Evolutionary conservation across 2,329 filamentous ascomycete genomes (phyloP).

Genomic region (Botryotinia globosa): DNA sequence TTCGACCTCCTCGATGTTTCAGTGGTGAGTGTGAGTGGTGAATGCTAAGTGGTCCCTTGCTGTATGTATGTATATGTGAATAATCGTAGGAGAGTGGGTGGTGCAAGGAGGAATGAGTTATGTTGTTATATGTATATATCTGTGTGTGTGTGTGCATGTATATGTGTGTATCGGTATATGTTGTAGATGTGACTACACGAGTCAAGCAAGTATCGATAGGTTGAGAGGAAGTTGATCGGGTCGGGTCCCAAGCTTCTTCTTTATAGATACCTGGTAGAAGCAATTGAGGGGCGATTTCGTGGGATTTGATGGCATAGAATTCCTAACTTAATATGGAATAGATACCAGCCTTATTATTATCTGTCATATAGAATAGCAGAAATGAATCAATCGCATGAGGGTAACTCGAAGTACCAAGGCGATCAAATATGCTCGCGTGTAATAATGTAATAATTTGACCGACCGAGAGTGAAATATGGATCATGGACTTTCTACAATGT

Average conservation of each 20-base stretch:
- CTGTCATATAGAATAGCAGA: neutral
- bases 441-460: constrained; percentile 14
- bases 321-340: neutral
- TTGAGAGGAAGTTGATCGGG: neutral
- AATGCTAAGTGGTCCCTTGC: neutral
- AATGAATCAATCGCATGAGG: neutral
- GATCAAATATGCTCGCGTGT: neutral
- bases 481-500: neutral
- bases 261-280: neutral
- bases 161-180: neutral
- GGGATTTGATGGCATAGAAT: neutral
- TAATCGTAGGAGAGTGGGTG: neutral
- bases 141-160: neutral
- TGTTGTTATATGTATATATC: neutral
- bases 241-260: neutral
- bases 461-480: neutral
- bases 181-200: neutral
- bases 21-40: no score
- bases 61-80: neutral
- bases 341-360: neutral
- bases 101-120: neutral
- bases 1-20: neutral
- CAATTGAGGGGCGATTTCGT: neutral
- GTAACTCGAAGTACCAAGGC: neutral
- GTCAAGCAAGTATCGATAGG: neutral